Evolutionary conservation across 31 red algal genomes (phyloP).

Genomic region (Asparagopsis taxiformis): DNA sequence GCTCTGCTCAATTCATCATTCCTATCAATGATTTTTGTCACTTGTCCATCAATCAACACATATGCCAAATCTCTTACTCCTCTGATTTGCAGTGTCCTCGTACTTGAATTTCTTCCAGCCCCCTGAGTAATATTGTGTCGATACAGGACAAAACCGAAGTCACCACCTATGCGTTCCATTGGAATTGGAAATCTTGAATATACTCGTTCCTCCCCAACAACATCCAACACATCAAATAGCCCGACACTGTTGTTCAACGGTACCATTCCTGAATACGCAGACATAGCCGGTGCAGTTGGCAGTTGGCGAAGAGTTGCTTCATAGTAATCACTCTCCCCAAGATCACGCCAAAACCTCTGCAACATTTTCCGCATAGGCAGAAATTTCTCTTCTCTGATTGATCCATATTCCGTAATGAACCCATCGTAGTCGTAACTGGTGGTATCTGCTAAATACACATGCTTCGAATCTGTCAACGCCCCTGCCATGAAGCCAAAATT

Average conservation of each 20-base stretch:
- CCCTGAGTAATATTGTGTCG: slow-evolving; percentile 13
- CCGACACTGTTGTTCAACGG: slow-evolving; percentile 21
- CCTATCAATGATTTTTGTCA: slow-evolving; percentile 26
- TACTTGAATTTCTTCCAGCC: not conserved
- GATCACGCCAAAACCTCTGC: slow-evolving; percentile 11
- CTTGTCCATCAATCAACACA: slow-evolving; percentile 41
- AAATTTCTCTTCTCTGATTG: slow-evolving; percentile 22
- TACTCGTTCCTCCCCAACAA: slow-evolving; percentile 10
- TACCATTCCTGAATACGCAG: slow-evolving; percentile 31
- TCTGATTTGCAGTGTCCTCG: slow-evolving; percentile 15
- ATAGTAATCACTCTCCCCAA: slow-evolving; percentile 10
- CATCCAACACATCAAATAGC: slow-evolving; percentile 39
- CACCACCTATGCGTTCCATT: slow-evolving; percentile 39
- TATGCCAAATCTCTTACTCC: slow-evolving; percentile 54
- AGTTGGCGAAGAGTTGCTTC: not conserved
- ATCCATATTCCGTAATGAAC: slow-evolving; percentile 65
- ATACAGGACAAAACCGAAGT: slow-evolving; percentile 47
- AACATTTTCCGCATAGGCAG: slow-evolving; percentile 13
- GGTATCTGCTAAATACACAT: slow-evolving; percentile 57
- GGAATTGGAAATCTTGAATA: slow-evolving; percentile 15
- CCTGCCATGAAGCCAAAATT: slow-evolving; percentile 74
- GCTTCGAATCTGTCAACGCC: slow-evolving; percentile 20
- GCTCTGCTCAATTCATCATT: slow-evolving; percentile 8
- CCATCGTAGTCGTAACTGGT: slow-evolving; percentile 91
- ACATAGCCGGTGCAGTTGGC: slow-evolving; percentile 39